phyloP scores from a whole-genome alignment of 805 yeast species.

The Scheffersomyces ergatensis region DNA sequence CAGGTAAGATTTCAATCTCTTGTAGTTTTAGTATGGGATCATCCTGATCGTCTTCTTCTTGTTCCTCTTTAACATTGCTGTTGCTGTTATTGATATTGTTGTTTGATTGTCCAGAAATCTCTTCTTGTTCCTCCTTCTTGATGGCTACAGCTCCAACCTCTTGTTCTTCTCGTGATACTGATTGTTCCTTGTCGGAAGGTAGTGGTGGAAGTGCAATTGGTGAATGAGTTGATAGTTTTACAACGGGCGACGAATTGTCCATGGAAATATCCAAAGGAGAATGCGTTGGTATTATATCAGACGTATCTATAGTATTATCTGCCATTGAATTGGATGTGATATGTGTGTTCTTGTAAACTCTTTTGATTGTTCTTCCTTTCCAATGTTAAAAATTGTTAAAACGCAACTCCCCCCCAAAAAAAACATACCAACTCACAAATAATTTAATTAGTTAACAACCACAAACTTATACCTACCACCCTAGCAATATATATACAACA shows the following conservation, averaged over 20 bases:
- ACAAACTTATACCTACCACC: no score
- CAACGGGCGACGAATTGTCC: neutral
- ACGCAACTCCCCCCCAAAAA: no score
- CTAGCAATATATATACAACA: no score
- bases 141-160: neutral
- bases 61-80: slow-evolving; percentile 3
- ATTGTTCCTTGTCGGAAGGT: neutral
- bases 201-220: neutral
- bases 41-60: neutral
- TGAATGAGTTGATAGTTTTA: neutral
- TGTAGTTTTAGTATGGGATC: slow-evolving; percentile 22
- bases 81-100: no score
- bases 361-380: no score
- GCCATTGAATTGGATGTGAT: no score
- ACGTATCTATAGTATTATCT: neutral
- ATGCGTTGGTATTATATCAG: neutral
- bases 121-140: slow-evolving; percentile 6
- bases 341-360: no score
- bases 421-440: no score
- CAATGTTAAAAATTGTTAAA: no score
- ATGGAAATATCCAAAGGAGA: neutral
- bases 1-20: slow-evolving; percentile 35
- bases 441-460: no score
- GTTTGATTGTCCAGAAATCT: no score
- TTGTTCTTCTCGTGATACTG: neutral